phyloP scores from a whole-genome alignment of 1,284 basidiomycete species.

The Sanghuangporus baumii region DNA sequence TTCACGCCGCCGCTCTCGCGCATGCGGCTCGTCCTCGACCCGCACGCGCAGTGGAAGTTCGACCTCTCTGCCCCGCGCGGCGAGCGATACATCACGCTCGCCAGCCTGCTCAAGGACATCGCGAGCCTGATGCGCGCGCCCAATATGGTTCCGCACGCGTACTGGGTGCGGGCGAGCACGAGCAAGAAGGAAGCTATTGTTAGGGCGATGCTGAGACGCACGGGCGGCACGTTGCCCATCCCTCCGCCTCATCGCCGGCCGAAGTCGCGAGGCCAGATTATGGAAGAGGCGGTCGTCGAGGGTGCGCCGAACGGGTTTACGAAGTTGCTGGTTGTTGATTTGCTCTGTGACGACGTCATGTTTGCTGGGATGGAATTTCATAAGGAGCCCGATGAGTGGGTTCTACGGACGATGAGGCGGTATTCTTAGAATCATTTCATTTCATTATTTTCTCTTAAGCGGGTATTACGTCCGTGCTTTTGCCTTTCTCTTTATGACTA shows the following conservation, averaged over 20 bases:
- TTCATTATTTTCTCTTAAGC: not conserved
- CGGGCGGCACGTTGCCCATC: not conserved
- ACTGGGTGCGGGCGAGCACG: constrained; percentile 3
- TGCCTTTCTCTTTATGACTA: not conserved
- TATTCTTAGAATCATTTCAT: not conserved
- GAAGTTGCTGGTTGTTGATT: constrained; percentile 4
- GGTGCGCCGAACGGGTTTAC: constrained; percentile 2
- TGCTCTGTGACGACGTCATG: constrained; percentile 8
- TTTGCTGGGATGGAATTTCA: constrained; percentile 13
- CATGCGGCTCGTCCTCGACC: constrained; percentile 6
- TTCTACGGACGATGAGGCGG: constrained; percentile 8
- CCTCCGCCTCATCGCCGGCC: constrained; percentile 2
- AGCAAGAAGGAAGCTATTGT: not conserved
- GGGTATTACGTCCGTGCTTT: not conserved
- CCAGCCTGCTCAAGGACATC: constrained; percentile 3
- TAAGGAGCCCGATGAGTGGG: constrained; percentile 11
- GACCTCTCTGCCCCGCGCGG: constrained; percentile 1
- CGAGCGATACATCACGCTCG: constrained; percentile 3
- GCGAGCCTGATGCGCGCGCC: constrained; percentile 6
- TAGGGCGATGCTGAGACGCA: constrained; percentile 4
- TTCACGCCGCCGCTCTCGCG: constrained; percentile 9
- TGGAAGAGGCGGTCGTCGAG: constrained; percentile 11
- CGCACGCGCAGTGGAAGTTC: constrained; percentile 6
- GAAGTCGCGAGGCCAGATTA: constrained; percentile 3
- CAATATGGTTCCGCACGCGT: constrained; percentile 5